phyloP scores from a whole-genome alignment of 257 asterid species.

The Fraxinus anomala region DNA sequence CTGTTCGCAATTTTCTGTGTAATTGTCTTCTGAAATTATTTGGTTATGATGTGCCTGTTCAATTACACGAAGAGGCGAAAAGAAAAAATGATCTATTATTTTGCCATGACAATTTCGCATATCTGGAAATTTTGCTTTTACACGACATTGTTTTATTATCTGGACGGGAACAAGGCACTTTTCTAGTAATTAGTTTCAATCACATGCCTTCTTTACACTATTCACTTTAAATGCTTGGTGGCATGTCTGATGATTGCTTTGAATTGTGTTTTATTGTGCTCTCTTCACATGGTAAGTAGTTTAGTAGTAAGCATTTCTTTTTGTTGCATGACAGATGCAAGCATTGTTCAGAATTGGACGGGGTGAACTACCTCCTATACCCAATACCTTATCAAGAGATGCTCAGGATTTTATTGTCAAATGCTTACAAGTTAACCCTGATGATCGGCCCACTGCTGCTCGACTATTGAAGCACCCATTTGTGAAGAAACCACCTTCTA shows the following conservation, averaged over 20 bases:
- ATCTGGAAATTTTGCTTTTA: not conserved
- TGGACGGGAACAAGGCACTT: not conserved
- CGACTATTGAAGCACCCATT: slow-evolving; percentile 61
- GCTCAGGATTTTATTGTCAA: slow-evolving; percentile 56
- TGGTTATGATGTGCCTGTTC: not conserved
- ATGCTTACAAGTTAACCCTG: slow-evolving; percentile 65
- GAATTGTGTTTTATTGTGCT: not conserved
- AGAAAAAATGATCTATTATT: not conserved
- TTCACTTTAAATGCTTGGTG: not conserved
- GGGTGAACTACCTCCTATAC: slow-evolving; percentile 64
- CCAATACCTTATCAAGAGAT: slow-evolving; percentile 55
- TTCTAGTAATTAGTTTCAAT: not conserved
- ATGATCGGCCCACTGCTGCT: slow-evolving; percentile 58
- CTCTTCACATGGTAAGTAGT: not conserved
- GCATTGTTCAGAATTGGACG: slow-evolving; percentile 63
- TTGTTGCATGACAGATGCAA: slow-evolving; percentile 49
- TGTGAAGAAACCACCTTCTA: slow-evolving; percentile 46
- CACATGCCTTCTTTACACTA: too few relatives aligned
- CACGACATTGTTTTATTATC: too few relatives aligned
- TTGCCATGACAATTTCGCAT: not conserved
- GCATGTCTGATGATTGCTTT: not conserved
- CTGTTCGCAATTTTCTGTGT: not conserved
- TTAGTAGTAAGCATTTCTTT: slow-evolving; percentile 2
- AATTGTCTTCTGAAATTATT: not conserved
- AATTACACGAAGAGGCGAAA: not conserved